A percentile compares a stretch with the other conserved stretches of the same genome.
Conservation (phyloP, 1,284 basidiomycete species). For the Ceratobasidium sp. region DNA sequence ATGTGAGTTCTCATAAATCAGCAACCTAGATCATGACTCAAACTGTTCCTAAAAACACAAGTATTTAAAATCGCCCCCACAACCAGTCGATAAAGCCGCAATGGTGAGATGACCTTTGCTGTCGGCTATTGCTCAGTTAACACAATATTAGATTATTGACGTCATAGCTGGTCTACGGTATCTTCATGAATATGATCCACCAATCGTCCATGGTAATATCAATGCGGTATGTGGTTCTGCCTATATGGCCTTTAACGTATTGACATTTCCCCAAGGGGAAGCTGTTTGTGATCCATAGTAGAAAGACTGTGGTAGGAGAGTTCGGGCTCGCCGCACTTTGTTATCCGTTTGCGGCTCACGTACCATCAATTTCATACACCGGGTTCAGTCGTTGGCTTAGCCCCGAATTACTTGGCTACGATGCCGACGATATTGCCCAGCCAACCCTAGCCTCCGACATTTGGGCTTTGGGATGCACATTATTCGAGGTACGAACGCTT, state of each 20-base stretch:
- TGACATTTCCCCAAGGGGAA: background rate
- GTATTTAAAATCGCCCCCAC: background rate
- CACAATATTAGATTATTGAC: slow-evolving; percentile 20
- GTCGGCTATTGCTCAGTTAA: background rate
- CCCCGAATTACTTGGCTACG: slow-evolving; percentile 1
- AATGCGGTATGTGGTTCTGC: slow-evolving; percentile 37
- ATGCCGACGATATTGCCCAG: background rate
- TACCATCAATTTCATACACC: background rate
- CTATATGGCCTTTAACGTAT: background rate
- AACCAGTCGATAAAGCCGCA: background rate
- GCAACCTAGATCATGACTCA: background rate
- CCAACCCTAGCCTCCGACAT: slow-evolving; percentile 26
- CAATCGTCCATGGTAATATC: slow-evolving; percentile 48
- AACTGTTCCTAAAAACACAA: background rate
- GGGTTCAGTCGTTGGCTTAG: slow-evolving; percentile 34
- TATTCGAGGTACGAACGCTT: slow-evolving; percentile 23
- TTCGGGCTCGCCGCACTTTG: slow-evolving; percentile 31
- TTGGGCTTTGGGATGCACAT: slow-evolving; percentile 32
- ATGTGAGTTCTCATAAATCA: background rate
- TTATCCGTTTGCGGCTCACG: slow-evolving; percentile 6
- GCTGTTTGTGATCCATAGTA: slow-evolving; percentile 12
- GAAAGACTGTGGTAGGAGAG: slow-evolving; percentile 18
- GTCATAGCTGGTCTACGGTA: slow-evolving; percentile 41
- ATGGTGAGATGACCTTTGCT: background rate
- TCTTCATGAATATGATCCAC: slow-evolving; percentile 38